Conservation (phyloP, 2,329 filamentous ascomycete species). For the Alternaria brassicicola region DNA sequence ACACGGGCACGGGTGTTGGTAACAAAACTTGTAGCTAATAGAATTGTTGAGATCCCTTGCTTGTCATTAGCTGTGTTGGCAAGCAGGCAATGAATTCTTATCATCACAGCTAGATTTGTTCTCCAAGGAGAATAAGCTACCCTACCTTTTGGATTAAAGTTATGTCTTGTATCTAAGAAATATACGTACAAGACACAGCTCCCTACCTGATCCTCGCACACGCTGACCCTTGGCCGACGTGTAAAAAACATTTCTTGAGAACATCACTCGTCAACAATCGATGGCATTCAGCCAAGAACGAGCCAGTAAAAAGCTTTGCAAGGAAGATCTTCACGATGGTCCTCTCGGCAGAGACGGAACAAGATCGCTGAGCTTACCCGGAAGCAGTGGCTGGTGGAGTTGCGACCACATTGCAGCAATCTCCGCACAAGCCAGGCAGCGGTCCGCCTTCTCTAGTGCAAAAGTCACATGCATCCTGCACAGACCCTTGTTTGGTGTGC, state of each 20-base stretch:
- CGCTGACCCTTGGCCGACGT: slow-evolving; percentile 1
- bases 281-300: slow-evolving; percentile 11
- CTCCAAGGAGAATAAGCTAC: no score
- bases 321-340: background rate
- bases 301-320: background rate
- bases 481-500: background rate
- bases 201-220: no score
- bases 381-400: background rate
- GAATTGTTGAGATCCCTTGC: no score
- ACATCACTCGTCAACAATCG: background rate
- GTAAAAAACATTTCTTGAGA: background rate
- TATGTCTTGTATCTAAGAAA: no score
- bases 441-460: background rate
- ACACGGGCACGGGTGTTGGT: no score
- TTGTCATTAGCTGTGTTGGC: no score
- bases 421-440: slow-evolving; percentile 1
- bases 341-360: background rate
- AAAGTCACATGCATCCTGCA: background rate
- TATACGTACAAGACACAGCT: no score
- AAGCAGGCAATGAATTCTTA: no score
- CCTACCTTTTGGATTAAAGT: no score
- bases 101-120: no score
- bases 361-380: background rate
- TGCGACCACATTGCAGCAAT: background rate
- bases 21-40: no score